Percentiles rank a stretch among this genome's conserved stretches.
phyloP scores from a whole-genome alignment of 768 basidiomycete genomes.

The Neoboletus magnificus region DNA sequence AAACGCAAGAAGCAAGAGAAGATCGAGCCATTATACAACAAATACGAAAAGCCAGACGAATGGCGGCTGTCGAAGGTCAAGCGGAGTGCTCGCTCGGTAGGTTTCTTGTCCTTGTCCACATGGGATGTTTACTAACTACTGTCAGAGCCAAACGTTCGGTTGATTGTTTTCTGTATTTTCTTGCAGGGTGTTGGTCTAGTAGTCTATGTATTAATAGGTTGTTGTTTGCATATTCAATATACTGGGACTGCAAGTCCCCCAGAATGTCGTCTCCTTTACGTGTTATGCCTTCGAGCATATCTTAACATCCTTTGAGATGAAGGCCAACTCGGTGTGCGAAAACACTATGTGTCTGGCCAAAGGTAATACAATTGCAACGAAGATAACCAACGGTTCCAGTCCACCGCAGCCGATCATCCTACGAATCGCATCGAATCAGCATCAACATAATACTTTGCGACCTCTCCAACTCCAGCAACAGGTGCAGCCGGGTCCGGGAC shows the following conservation, averaged over 20 bases:
- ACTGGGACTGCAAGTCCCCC: background rate
- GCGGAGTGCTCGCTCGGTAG: constrained; percentile 78
- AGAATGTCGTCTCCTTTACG: background rate
- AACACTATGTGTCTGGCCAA: background rate
- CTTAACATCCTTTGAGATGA: background rate
- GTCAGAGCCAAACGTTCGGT: constrained; percentile 87
- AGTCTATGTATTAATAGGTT: constrained; percentile 13
- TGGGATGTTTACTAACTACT: constrained; percentile 11
- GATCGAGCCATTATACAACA: constrained; percentile 94
- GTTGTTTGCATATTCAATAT: constrained; percentile 5
- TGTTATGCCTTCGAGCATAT: background rate
- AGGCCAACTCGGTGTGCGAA: background rate
- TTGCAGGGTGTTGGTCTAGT: background rate
- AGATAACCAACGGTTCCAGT: background rate
- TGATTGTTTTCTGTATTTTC: constrained; percentile 31
- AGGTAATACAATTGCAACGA: background rate
- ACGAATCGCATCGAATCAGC: constrained; percentile 82
- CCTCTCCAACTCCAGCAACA: constrained; percentile 62
- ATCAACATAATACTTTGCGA: constrained; percentile 78
- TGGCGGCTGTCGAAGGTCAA: constrained; percentile 95
- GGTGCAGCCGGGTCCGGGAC: constrained; percentile 69
- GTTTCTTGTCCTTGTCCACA: constrained; percentile 23
- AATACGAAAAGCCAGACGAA: constrained; percentile 91
- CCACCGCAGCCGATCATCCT: constrained; percentile 42
- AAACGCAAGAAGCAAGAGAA: constrained; percentile 95